phyloP scores from a whole-genome alignment of 108 stramenopile genomes.

The Craspedostauros australis region DNA sequence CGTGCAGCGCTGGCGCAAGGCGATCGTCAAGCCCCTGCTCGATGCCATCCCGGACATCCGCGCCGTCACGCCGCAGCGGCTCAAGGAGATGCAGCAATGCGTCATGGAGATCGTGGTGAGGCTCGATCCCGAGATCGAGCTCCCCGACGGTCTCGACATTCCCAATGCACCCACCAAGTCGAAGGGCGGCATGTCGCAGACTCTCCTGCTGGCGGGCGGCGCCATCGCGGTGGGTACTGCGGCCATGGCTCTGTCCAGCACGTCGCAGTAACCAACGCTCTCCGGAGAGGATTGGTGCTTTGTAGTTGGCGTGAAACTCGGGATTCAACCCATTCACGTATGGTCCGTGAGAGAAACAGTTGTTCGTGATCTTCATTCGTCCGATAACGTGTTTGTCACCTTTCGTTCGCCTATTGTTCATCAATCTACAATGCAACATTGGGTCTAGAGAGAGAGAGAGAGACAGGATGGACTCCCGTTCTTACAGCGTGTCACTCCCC shows the following conservation, averaged over 20 bases:
- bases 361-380: too few species aligned
- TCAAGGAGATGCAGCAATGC: slow-evolving; percentile 11
- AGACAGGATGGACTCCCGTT: too few species aligned
- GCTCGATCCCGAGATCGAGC: slow-evolving; percentile 25
- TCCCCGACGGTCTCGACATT: not conserved
- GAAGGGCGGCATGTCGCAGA: not conserved
- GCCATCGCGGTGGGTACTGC: not conserved
- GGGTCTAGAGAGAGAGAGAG: too few species aligned
- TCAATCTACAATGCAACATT: too few species aligned
- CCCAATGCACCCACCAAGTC: not conserved
- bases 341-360: too few species aligned
- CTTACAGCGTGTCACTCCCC: too few species aligned
- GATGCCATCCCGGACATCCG: not conserved
- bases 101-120: slow-evolving; percentile 3
- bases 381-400: too few species aligned
- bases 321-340: not conserved
- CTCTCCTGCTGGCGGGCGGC: not conserved
- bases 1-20: slow-evolving; percentile 36
- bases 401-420: too few species aligned
- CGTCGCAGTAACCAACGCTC: not conserved
- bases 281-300: not conserved
- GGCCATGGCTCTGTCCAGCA: not conserved
- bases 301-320: not conserved
- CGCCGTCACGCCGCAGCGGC: slow-evolving; percentile 3
- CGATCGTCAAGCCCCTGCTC: slow-evolving; percentile 1